These are phyloP conservation scores for Thyridium curvatum DNA, from an alignment of 2,329 filamentous ascomycete genomes.

Conservation along the genomic window DNA sequence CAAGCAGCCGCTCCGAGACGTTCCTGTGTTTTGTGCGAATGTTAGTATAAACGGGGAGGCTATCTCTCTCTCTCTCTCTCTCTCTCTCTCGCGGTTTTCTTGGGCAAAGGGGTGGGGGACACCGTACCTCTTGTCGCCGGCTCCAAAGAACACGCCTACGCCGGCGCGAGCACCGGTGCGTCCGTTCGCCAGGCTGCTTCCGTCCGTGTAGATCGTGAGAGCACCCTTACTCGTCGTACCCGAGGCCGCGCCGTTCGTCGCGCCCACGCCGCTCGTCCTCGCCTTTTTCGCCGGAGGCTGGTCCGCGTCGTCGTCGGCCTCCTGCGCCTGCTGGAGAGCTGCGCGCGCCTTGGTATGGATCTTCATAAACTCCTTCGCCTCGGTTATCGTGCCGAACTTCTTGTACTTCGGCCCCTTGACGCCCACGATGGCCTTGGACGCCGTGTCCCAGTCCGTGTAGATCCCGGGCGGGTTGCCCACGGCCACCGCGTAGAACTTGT, in stretches of 20 bases:
- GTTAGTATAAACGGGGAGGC: constrained; percentile 1
- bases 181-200: constrained; percentile 55
- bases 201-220: constrained; percentile 54
- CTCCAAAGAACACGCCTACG: constrained; percentile 58
- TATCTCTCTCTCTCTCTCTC: too few relatives aligned
- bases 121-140: constrained; percentile 44
- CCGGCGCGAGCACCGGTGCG: constrained; percentile 48
- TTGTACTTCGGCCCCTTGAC: constrained; percentile 66
- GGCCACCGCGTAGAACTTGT: constrained; percentile 55
- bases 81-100: too few relatives aligned
- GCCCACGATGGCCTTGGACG: constrained; percentile 66
- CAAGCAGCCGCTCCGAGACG: constrained; percentile 69
- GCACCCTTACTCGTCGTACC: constrained; percentile 18
- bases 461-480: constrained; percentile 53
- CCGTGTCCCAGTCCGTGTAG: constrained; percentile 61
- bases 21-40: constrained; percentile 35
- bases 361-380: constrained; percentile 71
- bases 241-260: constrained; percentile 6
- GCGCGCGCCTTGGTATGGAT: constrained; percentile 15
- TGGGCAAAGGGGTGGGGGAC: too few relatives aligned
- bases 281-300: constrained; percentile 26
- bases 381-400: constrained; percentile 59
- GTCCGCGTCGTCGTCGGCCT: constrained; percentile 12
- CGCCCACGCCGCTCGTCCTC: constrained; percentile 12
- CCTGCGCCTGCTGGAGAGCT: constrained; percentile 7